Base-by-base conservation (phyloP, 768 basidiomycete species). In the Mycena sanguinolenta region DNA sequence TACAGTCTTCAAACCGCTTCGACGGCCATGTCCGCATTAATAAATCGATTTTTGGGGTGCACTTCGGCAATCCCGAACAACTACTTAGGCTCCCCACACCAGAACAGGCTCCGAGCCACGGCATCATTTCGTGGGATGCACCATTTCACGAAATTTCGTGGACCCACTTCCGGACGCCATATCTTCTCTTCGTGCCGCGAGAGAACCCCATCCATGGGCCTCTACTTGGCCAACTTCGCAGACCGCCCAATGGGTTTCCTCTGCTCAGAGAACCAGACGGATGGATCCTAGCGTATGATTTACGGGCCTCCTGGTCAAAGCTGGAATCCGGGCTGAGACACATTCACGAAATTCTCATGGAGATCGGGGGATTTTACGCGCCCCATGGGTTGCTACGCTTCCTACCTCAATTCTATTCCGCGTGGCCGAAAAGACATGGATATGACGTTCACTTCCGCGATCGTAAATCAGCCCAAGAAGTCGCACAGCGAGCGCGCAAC, bases 401-500 rank as follows among this genome's bases (percentile, higher is more conserved):
- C 46, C 21, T 58, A 19, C 38, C 17, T 19, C 2, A 19, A 28
- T 10, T 0, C 5, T 6, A 23, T 38, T 23, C 0, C 55, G 4
- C 4, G 7, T 39, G n/a, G 14, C 67, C 67, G 17, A 5, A 13
- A 23, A 32, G 30, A 19, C 55, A 34, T 21, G 25, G 60, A 17
- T 58, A 49, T 19, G 27, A 53, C 19, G 8, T 0, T 1, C 4
- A 4, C 21, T 10, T 16, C 50, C 0, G 13, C 30, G 38, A n/a
- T 14, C 54, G 27, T 23, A 19, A n/a, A 2, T 3, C 9, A 5
- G 67, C 42, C 0, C 23, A 25, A 2, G 12, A 14, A 27, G 3
- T 52, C 28, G 58, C 50, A 27, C 12, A 52, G 55, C 49, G 42
- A 1, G 21, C 69, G 55, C 63, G 69, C 23, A 55, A 70, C n/a